phyloP scores from a whole-genome alignment of 805 yeast species.

The Brettanomyces sp. region DNA sequence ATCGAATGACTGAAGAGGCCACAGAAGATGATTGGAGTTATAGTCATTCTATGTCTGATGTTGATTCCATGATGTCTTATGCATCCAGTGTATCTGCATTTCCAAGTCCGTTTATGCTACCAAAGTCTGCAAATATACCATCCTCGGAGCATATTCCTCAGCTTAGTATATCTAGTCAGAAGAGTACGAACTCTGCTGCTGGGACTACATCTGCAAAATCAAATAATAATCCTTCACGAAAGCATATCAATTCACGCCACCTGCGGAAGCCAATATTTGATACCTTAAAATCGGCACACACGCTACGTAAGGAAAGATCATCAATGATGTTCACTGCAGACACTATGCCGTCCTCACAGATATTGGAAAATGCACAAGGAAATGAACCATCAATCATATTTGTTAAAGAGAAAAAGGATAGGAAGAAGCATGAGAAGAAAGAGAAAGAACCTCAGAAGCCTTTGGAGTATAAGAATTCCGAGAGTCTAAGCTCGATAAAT shows the following conservation, averaged over 20 bases:
- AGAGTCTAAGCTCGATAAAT: not conserved
- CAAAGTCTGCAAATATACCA: not conserved
- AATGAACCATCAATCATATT: slow-evolving; percentile 56
- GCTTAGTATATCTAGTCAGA: not conserved
- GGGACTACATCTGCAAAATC: not conserved
- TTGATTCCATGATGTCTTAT: slow-evolving; percentile 14
- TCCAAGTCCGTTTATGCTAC: slow-evolving; percentile 1
- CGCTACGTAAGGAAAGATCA: slow-evolving; percentile 10
- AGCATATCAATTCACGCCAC: slow-evolving; percentile 9
- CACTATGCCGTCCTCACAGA: slow-evolving; percentile 58
- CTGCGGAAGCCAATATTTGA: slow-evolving; percentile 15
- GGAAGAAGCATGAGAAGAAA: slow-evolving; percentile 9
- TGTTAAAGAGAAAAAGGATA: slow-evolving; percentile 33
- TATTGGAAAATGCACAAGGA: slow-evolving; percentile 61
- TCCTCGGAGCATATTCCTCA: not conserved
- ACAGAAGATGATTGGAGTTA: slow-evolving; percentile 17
- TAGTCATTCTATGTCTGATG: slow-evolving; percentile 14
- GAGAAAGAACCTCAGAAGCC: not conserved
- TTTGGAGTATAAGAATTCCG: not conserved
- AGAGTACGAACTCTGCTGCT: not conserved
- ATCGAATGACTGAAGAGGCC: slow-evolving; percentile 14
- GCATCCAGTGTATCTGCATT: not conserved
- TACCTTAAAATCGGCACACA: slow-evolving; percentile 13
- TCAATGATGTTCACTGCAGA: slow-evolving; percentile 43
- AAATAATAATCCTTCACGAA: not conserved